These are phyloP conservation scores for Xylogone sp. DNA, from an alignment of 2,329 filamentous ascomycete genomes.

Conservation along the genomic window DNA sequence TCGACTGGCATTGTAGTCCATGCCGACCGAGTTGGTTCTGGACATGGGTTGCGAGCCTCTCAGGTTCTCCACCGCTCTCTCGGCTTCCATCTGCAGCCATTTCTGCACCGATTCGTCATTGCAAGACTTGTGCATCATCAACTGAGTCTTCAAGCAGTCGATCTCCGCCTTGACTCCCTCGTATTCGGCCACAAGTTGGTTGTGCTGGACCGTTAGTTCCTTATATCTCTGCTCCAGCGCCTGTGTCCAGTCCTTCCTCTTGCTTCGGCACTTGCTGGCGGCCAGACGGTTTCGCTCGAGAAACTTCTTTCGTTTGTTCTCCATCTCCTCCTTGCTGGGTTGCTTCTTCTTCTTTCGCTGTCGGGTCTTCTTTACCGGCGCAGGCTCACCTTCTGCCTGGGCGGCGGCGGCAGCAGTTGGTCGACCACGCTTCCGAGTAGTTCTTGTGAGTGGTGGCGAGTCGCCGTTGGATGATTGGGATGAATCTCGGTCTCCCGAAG, in stretches of 20 bases:
- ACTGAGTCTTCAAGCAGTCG: slow-evolving; percentile 42
- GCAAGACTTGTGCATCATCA: slow-evolving; percentile 51
- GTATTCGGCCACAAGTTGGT: slow-evolving; percentile 39
- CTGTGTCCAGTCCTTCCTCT: slow-evolving; percentile 46
- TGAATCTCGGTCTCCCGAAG: neutral
- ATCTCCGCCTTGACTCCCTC: slow-evolving; percentile 40
- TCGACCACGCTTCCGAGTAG: neutral
- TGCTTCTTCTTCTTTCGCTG: slow-evolving; percentile 6
- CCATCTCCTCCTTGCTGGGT: slow-evolving; percentile 2
- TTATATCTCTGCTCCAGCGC: slow-evolving; percentile 22
- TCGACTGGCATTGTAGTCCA: neutral
- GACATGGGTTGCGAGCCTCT: slow-evolving; percentile 10
- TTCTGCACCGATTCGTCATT: slow-evolving; percentile 48
- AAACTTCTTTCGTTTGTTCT: slow-evolving; percentile 30
- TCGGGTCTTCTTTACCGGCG: slow-evolving; percentile 2
- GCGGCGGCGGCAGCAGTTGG: neutral
- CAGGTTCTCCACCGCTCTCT: slow-evolving; percentile 38
- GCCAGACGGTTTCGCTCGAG: slow-evolving; percentile 69
- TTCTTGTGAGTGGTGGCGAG: neutral
- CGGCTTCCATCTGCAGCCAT: slow-evolving; percentile 51
- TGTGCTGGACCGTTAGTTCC: slow-evolving; percentile 41
- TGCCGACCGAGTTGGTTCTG: neutral
- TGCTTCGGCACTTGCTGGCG: slow-evolving; percentile 70
- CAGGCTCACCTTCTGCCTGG: neutral
- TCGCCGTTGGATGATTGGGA: neutral